Base-by-base conservation (phyloP, 2,329 filamentous ascomycete genomes). In the Clarireedia monteithiana region DNA sequence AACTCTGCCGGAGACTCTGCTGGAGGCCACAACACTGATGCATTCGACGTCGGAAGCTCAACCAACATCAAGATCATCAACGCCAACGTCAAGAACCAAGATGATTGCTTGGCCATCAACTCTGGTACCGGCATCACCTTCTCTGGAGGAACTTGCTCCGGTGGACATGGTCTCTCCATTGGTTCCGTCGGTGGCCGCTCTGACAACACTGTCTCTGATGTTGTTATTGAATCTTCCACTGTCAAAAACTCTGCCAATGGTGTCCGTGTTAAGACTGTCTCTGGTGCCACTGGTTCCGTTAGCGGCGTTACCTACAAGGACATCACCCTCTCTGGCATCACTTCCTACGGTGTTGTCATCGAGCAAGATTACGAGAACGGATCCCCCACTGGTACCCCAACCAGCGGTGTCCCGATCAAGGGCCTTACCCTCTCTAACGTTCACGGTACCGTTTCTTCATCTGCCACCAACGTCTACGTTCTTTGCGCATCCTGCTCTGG, bases 41-140 rank as follows among this genome's bases (percentile, higher is more conserved):
- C 71, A 15, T 80, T 79, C 60, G 76, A 80, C 59, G 70, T 80
- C 45, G 75, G 75, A 40, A 70, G 66, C 36, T 76, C 73, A 15
- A 71, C 68, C 24, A 72, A 71, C 38, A 70, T 82, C 39, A 75
- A 70, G 50, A 81, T 83, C 65, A 71, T 71, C 51, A 74, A 75
- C 44, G 77, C 77, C 26, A 73, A 70, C 54, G 71, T 82, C 38
- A 73, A 77, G 65, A 82, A 82, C 70, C 80, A 83, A 68, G 80
- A 83, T 58, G 80, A 83, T 63, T 83, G 80, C 63, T 68, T 83
- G 10, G 80, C 80, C 36, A 70, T 83, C 62, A 83, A 82, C 71
- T 80, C 77, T 2, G 79, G 80, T 55, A 75, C 71, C 5, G 4
- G 23, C 24, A 68, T 69, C 45, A 62, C 58, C 15, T 66, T 69